Base-by-base conservation (phyloP, 2,329 filamentous ascomycete species). In the Immersiporthe knoxdaviesiana region DNA sequence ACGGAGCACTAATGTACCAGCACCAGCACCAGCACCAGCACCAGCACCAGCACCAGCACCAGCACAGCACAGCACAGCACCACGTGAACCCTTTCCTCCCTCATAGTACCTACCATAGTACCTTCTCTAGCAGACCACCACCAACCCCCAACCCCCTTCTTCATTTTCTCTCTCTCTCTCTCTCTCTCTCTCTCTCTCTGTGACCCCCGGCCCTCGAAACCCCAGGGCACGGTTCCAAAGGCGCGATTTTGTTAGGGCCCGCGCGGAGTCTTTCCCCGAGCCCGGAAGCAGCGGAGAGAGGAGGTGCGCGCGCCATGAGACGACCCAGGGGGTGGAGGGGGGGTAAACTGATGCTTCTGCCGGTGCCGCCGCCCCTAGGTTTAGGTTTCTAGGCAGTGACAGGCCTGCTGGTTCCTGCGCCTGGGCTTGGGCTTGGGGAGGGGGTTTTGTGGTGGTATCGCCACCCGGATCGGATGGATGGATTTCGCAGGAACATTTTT, bases 181-280 rank as follows among this genome's bases (percentile, higher is more conserved):
- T 21, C 44, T 7, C 44, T 21, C 44, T 47, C 44, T 47, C 18
- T 47, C 5, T 47, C 44, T 47, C n/a, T 39, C 11, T 12, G 2
- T 12, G 5, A 21, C 18, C 18, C 44, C 44, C 44, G 1, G 18
- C 44, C 44, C 44, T 47, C 39, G 21, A 24, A 21, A n/a, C 18
- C 60, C 59, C 27, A 44, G 60, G 60, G 60, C 60, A 21, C 32
- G 60, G 27, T 39, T 63, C 60, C 12, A 27, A 63, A 47, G 41
- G 60, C 60, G 39, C 39, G 39, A 62, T 39, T 41, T 30, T 63
- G n/a, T 24, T 63, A 63, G 37, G 16, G 39, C 39, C 60, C 37
- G 60, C 60, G 41, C 60, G 60, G 60, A 47, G 37, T 18, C 24
- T 44, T 63, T 63, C 27, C 50, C 41, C 60, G 60, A 44, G 60